These are phyloP conservation scores for Suillus ampliporus DNA, from an alignment of 768 basidiomycete species.

Conservation along the genomic window DNA sequence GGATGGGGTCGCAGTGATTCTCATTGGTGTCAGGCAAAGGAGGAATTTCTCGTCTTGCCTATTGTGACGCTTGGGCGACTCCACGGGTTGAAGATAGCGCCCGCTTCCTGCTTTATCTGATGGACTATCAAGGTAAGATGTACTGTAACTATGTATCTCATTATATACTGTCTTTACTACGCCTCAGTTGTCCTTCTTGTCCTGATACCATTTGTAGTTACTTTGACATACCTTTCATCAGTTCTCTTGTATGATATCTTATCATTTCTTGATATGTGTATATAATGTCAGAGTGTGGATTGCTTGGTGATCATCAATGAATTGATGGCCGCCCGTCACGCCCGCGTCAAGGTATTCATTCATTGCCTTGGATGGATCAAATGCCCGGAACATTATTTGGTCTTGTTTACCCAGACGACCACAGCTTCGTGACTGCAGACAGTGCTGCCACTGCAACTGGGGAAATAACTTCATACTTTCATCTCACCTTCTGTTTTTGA, in stretches of 20 bases:
- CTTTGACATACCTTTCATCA: constrained; percentile 10
- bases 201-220: constrained; percentile 21
- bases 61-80: background rate
- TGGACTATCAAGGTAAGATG: constrained; percentile 13
- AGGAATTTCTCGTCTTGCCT: constrained; percentile 8
- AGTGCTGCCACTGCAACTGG: constrained; percentile 1
- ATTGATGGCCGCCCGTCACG: too few relatives aligned
- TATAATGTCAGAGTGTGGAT: background rate
- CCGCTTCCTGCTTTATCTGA: constrained; percentile 14
- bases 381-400: background rate
- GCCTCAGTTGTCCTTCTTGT: constrained; percentile 9
- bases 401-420: background rate
- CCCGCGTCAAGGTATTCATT: too few relatives aligned
- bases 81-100: constrained; percentile 4
- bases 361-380: too few relatives aligned
- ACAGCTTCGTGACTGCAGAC: background rate
- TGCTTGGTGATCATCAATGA: too few relatives aligned
- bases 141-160: constrained; percentile 17
- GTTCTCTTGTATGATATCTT: constrained; percentile 23
- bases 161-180: constrained; percentile 14
- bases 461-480: constrained; percentile 2
- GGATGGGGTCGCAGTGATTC: constrained; percentile 14
- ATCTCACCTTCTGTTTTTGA: constrained; percentile 28
- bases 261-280: constrained; percentile 23
- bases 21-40: constrained; percentile 6